Evolutionary conservation across 306 rosid genomes (phyloP).

Genomic region (Vachellia pachyceras): DNA sequence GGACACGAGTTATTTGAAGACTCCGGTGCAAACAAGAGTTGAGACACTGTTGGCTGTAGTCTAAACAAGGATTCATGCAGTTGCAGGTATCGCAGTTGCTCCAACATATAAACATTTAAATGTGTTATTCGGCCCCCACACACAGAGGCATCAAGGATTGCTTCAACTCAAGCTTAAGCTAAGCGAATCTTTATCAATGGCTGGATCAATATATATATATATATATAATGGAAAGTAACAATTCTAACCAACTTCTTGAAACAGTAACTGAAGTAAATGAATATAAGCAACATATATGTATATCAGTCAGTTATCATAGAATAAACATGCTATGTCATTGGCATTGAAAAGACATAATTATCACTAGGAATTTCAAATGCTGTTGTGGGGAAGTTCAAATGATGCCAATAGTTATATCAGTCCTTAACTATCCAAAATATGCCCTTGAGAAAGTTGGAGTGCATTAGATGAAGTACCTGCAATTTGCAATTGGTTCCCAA

Average conservation of each 20-base stretch:
- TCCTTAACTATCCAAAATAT: background rate
- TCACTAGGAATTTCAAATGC: background rate
- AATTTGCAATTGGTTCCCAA: constrained; percentile 57
- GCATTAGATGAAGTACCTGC: constrained; percentile 52
- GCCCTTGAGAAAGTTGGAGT: background rate
- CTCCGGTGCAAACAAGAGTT: background rate
- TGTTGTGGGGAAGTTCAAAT: background rate
- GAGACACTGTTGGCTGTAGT: background rate
- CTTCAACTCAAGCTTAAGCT: background rate
- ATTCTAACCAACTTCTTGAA: background rate
- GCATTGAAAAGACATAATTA: background rate
- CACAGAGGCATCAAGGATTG: background rate
- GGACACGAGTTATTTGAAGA: background rate
- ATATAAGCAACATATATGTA: no score
- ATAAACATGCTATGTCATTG: background rate
- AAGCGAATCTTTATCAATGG: background rate
- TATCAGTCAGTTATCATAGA: background rate
- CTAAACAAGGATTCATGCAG: background rate
- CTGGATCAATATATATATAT: background rate
- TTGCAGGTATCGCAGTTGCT: background rate
- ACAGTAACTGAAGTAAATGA: background rate
- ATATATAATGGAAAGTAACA: background rate
- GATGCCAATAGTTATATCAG: no score
- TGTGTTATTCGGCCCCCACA: background rate
- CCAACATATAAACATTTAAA: background rate